A percentile compares a stretch with the other conserved stretches of the same genome.
phyloP scores from a whole-genome alignment of 805 yeast genomes.

The Saturnispora kantuleensis region DNA sequence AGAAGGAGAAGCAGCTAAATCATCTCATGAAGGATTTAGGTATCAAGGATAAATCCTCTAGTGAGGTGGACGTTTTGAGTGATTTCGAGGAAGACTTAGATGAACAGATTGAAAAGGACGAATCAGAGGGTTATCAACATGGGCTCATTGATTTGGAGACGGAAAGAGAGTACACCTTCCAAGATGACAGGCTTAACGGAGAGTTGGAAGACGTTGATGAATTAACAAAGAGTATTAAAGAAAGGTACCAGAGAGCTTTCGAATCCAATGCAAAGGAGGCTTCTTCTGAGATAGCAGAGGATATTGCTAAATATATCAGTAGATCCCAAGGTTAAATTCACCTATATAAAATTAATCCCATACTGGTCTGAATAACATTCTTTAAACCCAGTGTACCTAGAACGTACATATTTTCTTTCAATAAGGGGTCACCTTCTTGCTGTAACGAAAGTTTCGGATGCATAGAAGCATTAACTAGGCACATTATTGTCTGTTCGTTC shows the following conservation, averaged over 20 bases:
- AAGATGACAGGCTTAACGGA: constrained; percentile 45
- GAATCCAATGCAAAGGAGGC: constrained; percentile 52
- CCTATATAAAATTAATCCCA: constrained; percentile 1
- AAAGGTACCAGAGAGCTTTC: constrained; percentile 64
- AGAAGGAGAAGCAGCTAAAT: constrained; percentile 61
- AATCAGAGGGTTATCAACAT: constrained; percentile 28
- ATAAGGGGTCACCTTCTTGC: neutral
- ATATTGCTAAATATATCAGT: constrained; percentile 54
- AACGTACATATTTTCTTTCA: constrained; percentile 2
- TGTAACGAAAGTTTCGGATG: constrained; percentile 3
- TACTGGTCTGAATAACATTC: neutral
- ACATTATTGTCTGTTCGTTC: neutral
- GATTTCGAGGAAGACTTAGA: constrained; percentile 37
- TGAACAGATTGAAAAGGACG: constrained; percentile 38
- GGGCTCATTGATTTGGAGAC: constrained; percentile 38
- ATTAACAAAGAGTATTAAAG: constrained; percentile 41
- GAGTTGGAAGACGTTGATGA: constrained; percentile 51
- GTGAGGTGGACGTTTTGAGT: constrained; percentile 40
- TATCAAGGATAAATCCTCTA: constrained; percentile 31
- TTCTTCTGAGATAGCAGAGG: constrained; percentile 59
- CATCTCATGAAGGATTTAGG: constrained; percentile 84
- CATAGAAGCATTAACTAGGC: constrained; percentile 1
- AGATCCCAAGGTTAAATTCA: constrained; percentile 13
- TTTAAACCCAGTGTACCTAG: constrained; percentile 2
- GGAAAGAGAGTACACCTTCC: constrained; percentile 62